phyloP scores from a whole-genome alignment of 768 basidiomycete genomes.

The Mycena amicta region DNA sequence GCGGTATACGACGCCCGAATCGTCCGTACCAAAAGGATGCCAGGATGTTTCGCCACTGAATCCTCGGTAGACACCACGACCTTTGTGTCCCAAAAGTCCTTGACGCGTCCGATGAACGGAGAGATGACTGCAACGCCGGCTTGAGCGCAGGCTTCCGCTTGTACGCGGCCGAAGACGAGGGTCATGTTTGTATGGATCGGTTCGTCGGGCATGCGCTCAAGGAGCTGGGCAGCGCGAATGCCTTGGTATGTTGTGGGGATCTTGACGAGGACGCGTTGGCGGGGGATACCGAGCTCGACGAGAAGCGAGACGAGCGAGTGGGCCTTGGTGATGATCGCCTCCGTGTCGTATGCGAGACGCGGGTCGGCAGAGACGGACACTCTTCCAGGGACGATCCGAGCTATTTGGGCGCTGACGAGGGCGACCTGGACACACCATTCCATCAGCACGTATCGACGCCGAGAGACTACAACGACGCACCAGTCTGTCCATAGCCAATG shows the following conservation, averaged over 20 bases:
- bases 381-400: conserved; percentile 35
- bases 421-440: conserved; percentile 32
- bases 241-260: conserved; percentile 39
- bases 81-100: conserved; percentile 39
- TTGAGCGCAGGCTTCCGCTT: conserved; percentile 40
- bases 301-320: conserved; percentile 30
- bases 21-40: conserved; percentile 32
- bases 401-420: conserved; percentile 34
- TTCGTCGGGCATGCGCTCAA: conserved; percentile 25
- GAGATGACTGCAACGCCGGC: conserved; percentile 38
- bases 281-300: conserved; percentile 32
- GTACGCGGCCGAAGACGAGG: conserved; percentile 36
- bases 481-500: conserved; percentile 33
- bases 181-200: conserved; percentile 40
- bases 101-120: conserved; percentile 42
- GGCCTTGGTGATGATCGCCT: conserved; percentile 31
- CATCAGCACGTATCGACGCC: background rate
- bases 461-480: conserved; percentile 25
- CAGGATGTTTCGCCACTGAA: conserved; percentile 32
- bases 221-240: conserved; percentile 34
- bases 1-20: conserved; percentile 30
- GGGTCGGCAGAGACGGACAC: conserved; percentile 41
- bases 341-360: conserved; percentile 31
- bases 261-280: conserved; percentile 36
- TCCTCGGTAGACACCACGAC: conserved; percentile 7